Conservation (phyloP, 805 yeast genomes). For the Nakazawaea populi region DNA sequence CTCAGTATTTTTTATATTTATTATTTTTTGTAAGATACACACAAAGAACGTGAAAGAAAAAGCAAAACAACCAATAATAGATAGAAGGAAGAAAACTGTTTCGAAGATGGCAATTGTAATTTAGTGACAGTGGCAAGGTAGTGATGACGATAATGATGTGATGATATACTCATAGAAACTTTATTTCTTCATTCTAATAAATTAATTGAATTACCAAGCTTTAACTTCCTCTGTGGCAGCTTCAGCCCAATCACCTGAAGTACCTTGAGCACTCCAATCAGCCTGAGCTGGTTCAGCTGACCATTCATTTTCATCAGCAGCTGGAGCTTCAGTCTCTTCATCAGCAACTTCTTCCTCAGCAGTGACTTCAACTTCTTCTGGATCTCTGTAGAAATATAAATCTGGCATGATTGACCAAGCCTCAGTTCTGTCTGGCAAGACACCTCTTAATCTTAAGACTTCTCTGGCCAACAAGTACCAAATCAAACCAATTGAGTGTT, state of each 20-base stretch:
- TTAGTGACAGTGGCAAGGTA: not conserved
- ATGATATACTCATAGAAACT: not conserved
- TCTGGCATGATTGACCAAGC: slow-evolving; percentile 99
- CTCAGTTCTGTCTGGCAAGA: slow-evolving; percentile 91
- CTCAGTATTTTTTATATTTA: not conserved
- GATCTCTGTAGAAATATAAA: slow-evolving; percentile 99
- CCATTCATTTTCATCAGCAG: slow-evolving; percentile 43
- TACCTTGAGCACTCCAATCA: slow-evolving; percentile 68
- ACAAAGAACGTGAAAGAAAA: not conserved
- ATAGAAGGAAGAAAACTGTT: not conserved
- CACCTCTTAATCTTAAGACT: slow-evolving; percentile 98
- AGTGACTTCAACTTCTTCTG: slow-evolving; percentile 93
- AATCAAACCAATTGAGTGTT: slow-evolving; percentile 98
- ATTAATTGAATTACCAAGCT: slow-evolving; percentile 16
- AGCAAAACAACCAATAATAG: not conserved
- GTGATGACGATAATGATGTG: not conserved
- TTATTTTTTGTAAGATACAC: slow-evolving; percentile 4
- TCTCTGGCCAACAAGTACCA: slow-evolving; percentile 99
- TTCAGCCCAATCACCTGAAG: slow-evolving; percentile 46
- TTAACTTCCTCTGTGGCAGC: slow-evolving; percentile 46
- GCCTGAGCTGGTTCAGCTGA: slow-evolving; percentile 55
- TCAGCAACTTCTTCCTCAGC: slow-evolving; percentile 56
- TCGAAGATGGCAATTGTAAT: not conserved
- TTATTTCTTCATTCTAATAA: not conserved
- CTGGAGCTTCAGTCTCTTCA: slow-evolving; percentile 62